phyloP scores from a whole-genome alignment of 169 alveolate species.

The Cryptosporidium muris region DNA sequence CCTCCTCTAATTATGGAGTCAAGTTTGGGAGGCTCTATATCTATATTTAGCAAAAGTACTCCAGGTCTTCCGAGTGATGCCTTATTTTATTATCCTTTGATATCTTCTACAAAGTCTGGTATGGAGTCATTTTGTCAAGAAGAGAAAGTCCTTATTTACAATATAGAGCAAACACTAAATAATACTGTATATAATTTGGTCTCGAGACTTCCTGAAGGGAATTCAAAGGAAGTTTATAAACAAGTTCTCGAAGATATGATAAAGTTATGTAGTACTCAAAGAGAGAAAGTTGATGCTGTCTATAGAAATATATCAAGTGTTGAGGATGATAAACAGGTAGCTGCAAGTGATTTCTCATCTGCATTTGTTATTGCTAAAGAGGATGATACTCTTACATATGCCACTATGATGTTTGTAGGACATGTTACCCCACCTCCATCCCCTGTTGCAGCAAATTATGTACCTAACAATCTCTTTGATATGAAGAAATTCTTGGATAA shows the following conservation, averaged over 20 bases:
- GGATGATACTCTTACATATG: conserved; percentile 23
- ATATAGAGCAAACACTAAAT: conserved; percentile 6
- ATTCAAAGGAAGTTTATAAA: conserved; percentile 31
- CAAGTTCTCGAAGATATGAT: conserved; percentile 26
- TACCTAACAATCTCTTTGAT: conserved; percentile 4
- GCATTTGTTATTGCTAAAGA: conserved; percentile 56
- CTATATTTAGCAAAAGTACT: conserved; percentile 2
- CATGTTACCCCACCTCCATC: conserved; percentile 47
- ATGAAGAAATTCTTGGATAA: background rate
- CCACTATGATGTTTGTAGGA: conserved; percentile 43
- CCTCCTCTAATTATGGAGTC: background rate
- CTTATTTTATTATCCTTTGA: conserved; percentile 55
- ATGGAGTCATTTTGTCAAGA: conserved; percentile 17
- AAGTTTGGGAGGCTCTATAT: background rate
- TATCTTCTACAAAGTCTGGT: conserved; percentile 34
- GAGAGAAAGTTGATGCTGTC: background rate
- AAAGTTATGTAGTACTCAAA: conserved; percentile 25
- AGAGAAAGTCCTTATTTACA: conserved; percentile 13
- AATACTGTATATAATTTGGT: conserved; percentile 10
- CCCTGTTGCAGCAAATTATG: conserved; percentile 33
- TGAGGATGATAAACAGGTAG: background rate
- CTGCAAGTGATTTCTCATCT: background rate
- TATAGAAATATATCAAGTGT: conserved; percentile 5
- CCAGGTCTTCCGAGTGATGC: conserved; percentile 20
- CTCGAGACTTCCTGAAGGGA: conserved; percentile 29